These are phyloP conservation scores for Plantago ovata DNA, from an alignment of 257 asterid genomes.

Conservation along the genomic window DNA sequence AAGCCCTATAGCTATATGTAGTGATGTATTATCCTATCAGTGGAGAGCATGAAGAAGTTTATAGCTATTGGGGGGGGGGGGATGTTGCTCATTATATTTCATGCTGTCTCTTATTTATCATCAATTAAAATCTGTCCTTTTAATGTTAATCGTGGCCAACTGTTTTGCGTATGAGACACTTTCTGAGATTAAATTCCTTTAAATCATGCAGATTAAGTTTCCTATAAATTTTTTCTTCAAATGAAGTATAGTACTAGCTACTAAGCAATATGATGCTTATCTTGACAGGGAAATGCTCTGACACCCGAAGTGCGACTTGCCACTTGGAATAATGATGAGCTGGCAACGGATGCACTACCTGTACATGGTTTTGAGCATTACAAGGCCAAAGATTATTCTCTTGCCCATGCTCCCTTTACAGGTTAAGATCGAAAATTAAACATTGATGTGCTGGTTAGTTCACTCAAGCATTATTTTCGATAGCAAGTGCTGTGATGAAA, in stretches of 20 bases:
- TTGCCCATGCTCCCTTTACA: constrained; percentile 97
- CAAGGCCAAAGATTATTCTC: constrained; percentile 94
- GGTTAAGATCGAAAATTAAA: constrained; percentile 39
- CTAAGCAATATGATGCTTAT: constrained; percentile 19
- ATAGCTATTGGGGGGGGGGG: too few species aligned
- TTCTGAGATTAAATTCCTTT: background rate
- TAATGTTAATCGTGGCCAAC: too few species aligned
- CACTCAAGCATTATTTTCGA: constrained; percentile 11
- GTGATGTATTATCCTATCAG: too few species aligned
- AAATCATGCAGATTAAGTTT: background rate
- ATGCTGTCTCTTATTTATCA: too few species aligned
- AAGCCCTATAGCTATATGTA: too few species aligned
- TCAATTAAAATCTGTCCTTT: too few species aligned
- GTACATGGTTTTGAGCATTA: constrained; percentile 96
- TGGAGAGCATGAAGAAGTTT: too few species aligned
- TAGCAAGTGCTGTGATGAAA: constrained; percentile 4
- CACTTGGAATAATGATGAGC: constrained; percentile 85
- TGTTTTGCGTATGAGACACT: too few species aligned
- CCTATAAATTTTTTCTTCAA: constrained; percentile 10
- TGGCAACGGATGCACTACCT: constrained; percentile 96
- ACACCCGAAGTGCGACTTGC: constrained; percentile 98
- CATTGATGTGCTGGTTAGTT: constrained; percentile 7
- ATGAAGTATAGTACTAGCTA: constrained; percentile 14
- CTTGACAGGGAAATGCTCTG: constrained; percentile 90
- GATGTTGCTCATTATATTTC: too few species aligned